Base-by-base conservation (phyloP, 1,139 yeast genomes). In the Zygoascus sp. region DNA sequence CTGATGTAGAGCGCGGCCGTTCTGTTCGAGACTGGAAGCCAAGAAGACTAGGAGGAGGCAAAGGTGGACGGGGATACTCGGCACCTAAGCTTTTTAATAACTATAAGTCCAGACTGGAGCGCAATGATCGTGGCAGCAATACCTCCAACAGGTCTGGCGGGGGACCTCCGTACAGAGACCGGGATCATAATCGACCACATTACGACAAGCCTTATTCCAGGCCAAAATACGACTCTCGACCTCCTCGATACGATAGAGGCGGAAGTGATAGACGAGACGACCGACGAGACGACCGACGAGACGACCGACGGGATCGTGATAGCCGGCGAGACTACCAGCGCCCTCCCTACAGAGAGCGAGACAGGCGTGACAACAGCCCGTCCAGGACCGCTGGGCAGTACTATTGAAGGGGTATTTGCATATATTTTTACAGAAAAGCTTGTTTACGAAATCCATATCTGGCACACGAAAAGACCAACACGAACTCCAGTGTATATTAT, bases 1-100 rank as follows among this genome's bases (percentile, higher is more conserved):
- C 85, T 1, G 98, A 92, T 62, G 80, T 82, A 23, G 97, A 89
- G 60, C 70, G 97, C 47, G 95, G 95, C 1, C 68, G 97, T 30
- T 68, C 84, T 0, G 79, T 80, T 11, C 76, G 84, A 50, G 76
- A 75, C 53, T 92, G 96, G 95, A 77, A 76, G 51, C 98, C 98
- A 0, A 66, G 90, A 61, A 63, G 85, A 49, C 66, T 84, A 1
- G 90, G 88, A 1, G 92, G 92, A 2, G 90, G 90, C 0, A 61
- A 79, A 10, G 89, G 88, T 5, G 87, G 87, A 1, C 66, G 87
- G 47, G 79, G 74, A 20, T 73, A 75, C 54, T 62, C 73, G 13
- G 59, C 61, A 45, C 59, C 53, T 2, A 50, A 34, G 40, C n/a
- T 20, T 3, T 23, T 41, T 8, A 35, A 42, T 15, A 42, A 13